Base-by-base conservation (phyloP, 306 rosid genomes). In the Dalbergia oliveri region DNA sequence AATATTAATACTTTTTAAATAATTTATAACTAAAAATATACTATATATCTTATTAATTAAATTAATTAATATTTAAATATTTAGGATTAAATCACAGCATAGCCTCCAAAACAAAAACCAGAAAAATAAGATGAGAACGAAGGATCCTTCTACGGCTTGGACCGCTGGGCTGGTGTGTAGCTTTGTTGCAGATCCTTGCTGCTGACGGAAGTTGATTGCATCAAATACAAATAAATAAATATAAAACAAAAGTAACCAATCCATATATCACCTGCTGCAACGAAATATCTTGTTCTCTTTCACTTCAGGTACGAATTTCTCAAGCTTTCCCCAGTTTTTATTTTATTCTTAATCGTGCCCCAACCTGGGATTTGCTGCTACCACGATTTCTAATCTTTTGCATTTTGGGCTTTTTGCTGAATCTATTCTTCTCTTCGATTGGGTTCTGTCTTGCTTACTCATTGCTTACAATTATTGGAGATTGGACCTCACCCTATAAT, bases 241-340 rank as follows among this genome's bases (percentile, higher is more conserved):
- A 72, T 26, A 5, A 71, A 4, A 57, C 0, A 57, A 3, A 44
- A 13, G 10, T 44, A 9, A 9, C 70, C 26, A 6, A 54, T 7
- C 60, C 11, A 1, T 54, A n/a, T 16, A 13, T 15, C 5, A 12
- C 14, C 15, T 53, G 4, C 18, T 18, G 18, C 19, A 54, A 34
- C 70, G 8, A 41, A 34, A 33, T 47, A 4, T 58, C 13, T 54
- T 16, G 26, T 8, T 35, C 60, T 3, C 9, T 16, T 18, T 54
- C 21, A n/a, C 60, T 68, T 59, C 31, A 73, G 84, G 83, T 83
- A 37, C 69, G 8, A 11, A 16, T 43, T 83, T 19, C 53, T 33
- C 4, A 19, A 8, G 3, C 63, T 65, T 0, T 21, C 31, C 56
- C 21, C 23, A 73, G 26, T 71, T 53, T 45, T 37, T 73, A 37